Percentiles rank a stretch among this genome's conserved stretches.
Evolutionary conservation across 129 eudicot genomes (phyloP).

Genomic region (Calendula officinalis): DNA sequence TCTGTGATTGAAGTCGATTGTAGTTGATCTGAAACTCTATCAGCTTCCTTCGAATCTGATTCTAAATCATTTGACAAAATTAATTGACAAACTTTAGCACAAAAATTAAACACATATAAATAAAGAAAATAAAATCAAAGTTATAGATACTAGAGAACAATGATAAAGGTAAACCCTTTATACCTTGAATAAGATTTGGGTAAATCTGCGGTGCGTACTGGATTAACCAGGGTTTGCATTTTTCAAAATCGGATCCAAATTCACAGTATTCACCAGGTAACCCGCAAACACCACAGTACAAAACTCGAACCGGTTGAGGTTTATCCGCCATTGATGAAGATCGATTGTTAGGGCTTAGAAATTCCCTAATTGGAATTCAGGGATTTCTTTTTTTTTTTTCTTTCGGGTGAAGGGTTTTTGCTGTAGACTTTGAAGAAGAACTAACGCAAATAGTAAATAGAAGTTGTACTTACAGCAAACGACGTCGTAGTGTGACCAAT

Average conservation of each 20-base stretch:
- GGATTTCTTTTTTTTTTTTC: no score
- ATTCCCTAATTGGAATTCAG: no score
- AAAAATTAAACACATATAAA: not conserved
- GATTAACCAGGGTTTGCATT: conserved; percentile 96
- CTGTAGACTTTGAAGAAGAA: conserved; percentile 1
- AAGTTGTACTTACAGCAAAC: not conserved
- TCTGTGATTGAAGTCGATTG: conserved; percentile 60
- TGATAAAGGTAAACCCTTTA: not conserved
- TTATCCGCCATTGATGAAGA: conserved; percentile 62
- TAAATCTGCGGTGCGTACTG: conserved; percentile 66
- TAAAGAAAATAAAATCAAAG: not conserved
- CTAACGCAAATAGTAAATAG: conserved; percentile 3
- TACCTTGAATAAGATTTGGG: conserved; percentile 81
- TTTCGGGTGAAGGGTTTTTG: conserved; percentile 9
- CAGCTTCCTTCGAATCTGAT: conserved; percentile 54
- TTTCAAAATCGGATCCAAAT: conserved; percentile 28
- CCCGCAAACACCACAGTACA: conserved; percentile 75
- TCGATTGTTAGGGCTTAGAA: not conserved
- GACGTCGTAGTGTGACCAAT: not conserved
- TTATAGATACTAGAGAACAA: not conserved
- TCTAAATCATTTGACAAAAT: conserved; percentile 32
- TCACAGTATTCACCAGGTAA: conserved; percentile 86
- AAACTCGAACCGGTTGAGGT: conserved; percentile 52
- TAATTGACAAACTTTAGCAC: not conserved
- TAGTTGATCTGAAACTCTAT: conserved; percentile 69